phyloP scores from a whole-genome alignment of 2,329 filamentous ascomycete species.

The Dendryphion nanum region DNA sequence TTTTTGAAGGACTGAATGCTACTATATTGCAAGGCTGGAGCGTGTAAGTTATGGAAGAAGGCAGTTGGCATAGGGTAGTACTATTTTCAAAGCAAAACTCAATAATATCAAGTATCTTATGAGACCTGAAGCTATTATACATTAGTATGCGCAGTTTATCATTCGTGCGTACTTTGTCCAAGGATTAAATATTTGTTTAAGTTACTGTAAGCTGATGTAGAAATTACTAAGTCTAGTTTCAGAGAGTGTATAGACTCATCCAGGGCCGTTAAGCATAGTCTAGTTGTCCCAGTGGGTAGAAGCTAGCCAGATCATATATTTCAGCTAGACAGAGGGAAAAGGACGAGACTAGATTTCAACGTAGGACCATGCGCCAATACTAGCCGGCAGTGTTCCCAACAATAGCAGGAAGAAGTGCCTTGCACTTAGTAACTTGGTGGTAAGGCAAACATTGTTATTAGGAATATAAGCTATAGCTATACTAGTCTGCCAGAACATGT shows the following conservation, averaged over 20 bases:
- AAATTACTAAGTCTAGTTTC: constrained; percentile 1
- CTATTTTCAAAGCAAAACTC: constrained; percentile 1
- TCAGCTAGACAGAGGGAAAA: too few species aligned
- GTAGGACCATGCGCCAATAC: too few species aligned
- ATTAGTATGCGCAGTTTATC: constrained; percentile 1
- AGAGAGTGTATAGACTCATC: neutral
- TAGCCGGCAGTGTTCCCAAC: too few species aligned
- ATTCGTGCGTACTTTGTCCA: neutral
- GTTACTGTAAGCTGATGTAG: constrained; percentile 1
- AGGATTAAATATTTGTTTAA: constrained; percentile 1
- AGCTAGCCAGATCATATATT: constrained; percentile 1
- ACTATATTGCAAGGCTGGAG: constrained; percentile 7
- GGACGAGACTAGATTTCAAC: too few species aligned
- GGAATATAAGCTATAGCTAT: too few species aligned
- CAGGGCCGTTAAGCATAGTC: neutral
- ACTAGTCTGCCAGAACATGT: too few species aligned
- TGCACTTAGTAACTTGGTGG: too few species aligned
- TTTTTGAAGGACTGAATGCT: constrained; percentile 19
- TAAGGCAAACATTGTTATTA: too few species aligned
- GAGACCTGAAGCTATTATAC: neutral
- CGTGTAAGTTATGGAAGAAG: neutral
- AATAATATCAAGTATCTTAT: neutral
- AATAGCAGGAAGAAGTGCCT: too few species aligned
- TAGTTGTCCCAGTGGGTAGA: constrained; percentile 1
- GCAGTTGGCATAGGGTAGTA: neutral